Conservation (phyloP, 495 filamentous ascomycete species). For the Penicillium roqueforti region DNA sequence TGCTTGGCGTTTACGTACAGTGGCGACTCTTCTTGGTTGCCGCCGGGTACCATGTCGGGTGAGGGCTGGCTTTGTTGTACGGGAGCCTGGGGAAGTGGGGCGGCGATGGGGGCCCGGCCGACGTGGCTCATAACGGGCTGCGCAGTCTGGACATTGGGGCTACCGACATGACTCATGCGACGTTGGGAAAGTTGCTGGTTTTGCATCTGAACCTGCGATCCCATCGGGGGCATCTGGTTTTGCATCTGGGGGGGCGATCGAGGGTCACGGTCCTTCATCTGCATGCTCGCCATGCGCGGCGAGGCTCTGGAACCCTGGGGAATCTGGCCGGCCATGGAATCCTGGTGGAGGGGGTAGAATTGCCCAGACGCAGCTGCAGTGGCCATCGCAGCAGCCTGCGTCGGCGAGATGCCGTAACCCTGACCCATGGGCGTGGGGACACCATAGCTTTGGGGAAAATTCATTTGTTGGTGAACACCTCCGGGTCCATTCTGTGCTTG, state of each 20-base stretch:
- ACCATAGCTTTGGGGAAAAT: constrained; percentile 50
- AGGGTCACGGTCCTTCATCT: constrained; percentile 51
- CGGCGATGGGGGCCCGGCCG: constrained; percentile 44
- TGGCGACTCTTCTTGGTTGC: constrained; percentile 79
- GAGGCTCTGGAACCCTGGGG: constrained; percentile 45
- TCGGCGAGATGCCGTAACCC: constrained; percentile 48
- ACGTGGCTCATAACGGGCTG: constrained; percentile 49
- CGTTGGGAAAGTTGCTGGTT: constrained; percentile 44
- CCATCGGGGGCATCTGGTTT: constrained; percentile 49
- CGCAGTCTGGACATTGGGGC: constrained; percentile 43
- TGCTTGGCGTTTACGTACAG: constrained; percentile 98
- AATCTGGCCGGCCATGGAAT: constrained; percentile 48
- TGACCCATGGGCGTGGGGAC: constrained; percentile 47
- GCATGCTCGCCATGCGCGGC: constrained; percentile 48
- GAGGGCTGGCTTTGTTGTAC: constrained; percentile 70
- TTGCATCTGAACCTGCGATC: constrained; percentile 46
- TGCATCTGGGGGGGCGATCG: constrained; percentile 49
- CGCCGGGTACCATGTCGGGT: constrained; percentile 71
- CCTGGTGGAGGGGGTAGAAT: constrained; percentile 47
- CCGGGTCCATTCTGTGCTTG: constrained; percentile 45
- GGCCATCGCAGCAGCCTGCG: constrained; percentile 53
- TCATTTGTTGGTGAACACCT: constrained; percentile 49
- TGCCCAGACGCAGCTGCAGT: constrained; percentile 53
- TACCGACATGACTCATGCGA: constrained; percentile 50
- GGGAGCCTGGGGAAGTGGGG: constrained; percentile 45